Evolutionary conservation across 2,329 filamentous ascomycete genomes (phyloP).

Genomic region (Fusarium sp.): DNA sequence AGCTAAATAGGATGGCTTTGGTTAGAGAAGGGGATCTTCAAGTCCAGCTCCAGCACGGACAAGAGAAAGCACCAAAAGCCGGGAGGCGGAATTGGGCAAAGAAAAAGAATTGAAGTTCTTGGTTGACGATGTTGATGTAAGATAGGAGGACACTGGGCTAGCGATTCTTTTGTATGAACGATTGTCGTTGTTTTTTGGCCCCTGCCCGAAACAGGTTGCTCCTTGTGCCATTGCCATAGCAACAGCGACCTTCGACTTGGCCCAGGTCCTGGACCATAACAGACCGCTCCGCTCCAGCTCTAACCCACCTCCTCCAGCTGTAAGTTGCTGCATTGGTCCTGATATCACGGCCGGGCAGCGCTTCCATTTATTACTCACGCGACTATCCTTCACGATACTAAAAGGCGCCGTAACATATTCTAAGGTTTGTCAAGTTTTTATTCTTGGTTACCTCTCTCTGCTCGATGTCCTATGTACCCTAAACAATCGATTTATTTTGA

Average conservation of each 20-base stretch:
- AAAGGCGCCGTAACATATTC: not conserved
- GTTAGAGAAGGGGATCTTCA: conserved; percentile 7
- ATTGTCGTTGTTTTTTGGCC: conserved; percentile 31
- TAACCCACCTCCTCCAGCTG: not conserved
- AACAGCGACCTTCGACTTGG: conserved; percentile 16
- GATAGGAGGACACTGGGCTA: conserved; percentile 29
- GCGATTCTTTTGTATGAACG: conserved; percentile 33
- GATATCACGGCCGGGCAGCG: not conserved
- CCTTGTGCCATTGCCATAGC: conserved; percentile 36
- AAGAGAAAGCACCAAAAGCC: conserved; percentile 35
- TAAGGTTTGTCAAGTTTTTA: not conserved
- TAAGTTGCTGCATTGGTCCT: not conserved
- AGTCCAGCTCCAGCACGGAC: conserved; percentile 35
- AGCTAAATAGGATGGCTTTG: conserved; percentile 24
- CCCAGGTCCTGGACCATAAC: conserved; percentile 10
- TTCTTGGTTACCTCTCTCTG: not conserved
- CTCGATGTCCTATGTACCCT: not conserved
- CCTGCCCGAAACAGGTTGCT: conserved; percentile 45
- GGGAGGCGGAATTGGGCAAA: conserved; percentile 26
- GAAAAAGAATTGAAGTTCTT: conserved; percentile 40
- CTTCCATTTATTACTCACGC: not conserved
- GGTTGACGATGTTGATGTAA: conserved; percentile 38
- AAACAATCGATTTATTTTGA: not conserved
- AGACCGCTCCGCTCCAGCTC: conserved; percentile 22
- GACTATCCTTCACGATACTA: not conserved